These are phyloP conservation scores for Sparassis latifolia DNA, from an alignment of 1,284 basidiomycete species.

Conservation along the genomic window DNA sequence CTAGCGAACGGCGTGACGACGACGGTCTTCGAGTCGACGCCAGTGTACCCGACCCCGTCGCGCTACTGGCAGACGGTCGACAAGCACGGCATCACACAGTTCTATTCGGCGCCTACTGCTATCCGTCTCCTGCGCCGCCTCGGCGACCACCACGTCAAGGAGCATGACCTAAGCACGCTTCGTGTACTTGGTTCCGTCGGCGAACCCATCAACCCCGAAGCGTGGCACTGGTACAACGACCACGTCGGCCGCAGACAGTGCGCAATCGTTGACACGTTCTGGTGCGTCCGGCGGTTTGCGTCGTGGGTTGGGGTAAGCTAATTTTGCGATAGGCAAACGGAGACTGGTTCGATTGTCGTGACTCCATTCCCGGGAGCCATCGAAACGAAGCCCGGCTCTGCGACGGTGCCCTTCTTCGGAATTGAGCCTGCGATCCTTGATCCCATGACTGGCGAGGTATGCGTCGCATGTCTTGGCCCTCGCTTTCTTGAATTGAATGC, in stretches of 20 bases:
- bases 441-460: conserved; percentile 63
- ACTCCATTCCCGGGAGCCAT: conserved; percentile 95
- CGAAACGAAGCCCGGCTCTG: conserved; percentile 93
- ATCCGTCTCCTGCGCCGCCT: conserved; percentile 89
- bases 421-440: conserved; percentile 89
- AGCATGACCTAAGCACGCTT: conserved; percentile 78
- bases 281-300: conserved; percentile 32
- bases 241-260: conserved; percentile 87
- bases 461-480: conserved; percentile 4
- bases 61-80: conserved; percentile 97
- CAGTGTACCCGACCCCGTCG: conserved; percentile 92
- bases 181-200: conserved; percentile 92
- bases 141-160: conserved; percentile 83
- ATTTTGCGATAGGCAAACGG: conserved; percentile 69
- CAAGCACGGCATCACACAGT: conserved; percentile 90
- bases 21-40: conserved; percentile 94
- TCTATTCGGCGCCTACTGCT: conserved; percentile 90
- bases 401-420: conserved; percentile 97
- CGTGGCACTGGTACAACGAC: conserved; percentile 99
- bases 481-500: not conserved
- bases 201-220: conserved; percentile 99
- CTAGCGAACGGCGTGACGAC: conserved; percentile 89
- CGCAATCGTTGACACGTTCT: conserved; percentile 94
- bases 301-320: not conserved
- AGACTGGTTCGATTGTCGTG: conserved; percentile 94